Conservation (phyloP, 257 asterid species). For the Solanum chaucha region DNA sequence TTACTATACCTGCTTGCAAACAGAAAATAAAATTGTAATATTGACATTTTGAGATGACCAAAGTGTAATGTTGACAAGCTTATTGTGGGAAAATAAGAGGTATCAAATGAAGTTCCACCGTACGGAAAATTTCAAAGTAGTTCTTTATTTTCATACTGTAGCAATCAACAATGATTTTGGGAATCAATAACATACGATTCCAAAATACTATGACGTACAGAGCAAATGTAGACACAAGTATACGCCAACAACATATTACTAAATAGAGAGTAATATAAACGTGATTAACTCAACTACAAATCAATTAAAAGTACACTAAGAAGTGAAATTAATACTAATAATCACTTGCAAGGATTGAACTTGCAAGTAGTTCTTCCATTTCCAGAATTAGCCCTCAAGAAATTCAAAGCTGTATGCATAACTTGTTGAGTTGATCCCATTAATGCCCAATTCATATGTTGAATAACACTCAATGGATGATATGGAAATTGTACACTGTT, state of each 20-base stretch:
- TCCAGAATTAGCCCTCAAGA: conserved; percentile 82
- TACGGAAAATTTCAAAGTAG: background rate
- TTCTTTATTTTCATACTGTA: background rate
- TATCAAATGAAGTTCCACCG: background rate
- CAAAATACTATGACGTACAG: background rate
- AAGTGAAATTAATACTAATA: background rate
- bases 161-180: background rate
- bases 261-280: background rate
- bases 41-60: background rate
- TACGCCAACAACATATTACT: background rate
- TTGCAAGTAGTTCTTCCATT: conserved; percentile 39
- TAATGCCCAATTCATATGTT: conserved; percentile 53
- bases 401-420: conserved; percentile 51
- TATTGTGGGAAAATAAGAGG: background rate
- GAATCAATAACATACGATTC: background rate
- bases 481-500: conserved; percentile 58
- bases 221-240: background rate
- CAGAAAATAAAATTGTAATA: background rate
- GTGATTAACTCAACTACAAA: background rate
- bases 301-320: background rate
- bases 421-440: conserved; percentile 55
- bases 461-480: conserved; percentile 47
- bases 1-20: background rate
- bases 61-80: background rate
- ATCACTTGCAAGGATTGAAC: conserved; percentile 59